Percentiles rank a stretch among this genome's conserved stretches.
Evolutionary conservation across 2,329 filamentous ascomycete genomes (phyloP).

Genomic region (Curvularia sp.): DNA sequence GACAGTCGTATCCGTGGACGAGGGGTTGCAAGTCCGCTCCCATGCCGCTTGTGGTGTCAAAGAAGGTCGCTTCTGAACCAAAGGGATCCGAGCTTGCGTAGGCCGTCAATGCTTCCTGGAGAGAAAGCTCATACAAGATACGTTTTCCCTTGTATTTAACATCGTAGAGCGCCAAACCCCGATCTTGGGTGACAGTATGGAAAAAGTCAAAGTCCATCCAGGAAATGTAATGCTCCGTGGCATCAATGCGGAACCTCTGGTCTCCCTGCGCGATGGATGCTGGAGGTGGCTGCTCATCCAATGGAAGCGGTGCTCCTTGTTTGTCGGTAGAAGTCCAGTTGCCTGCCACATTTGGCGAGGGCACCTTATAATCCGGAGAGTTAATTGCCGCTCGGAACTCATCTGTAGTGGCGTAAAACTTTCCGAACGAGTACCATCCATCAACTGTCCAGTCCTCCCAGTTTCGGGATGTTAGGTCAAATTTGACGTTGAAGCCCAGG

Average conservation of each 20-base stretch:
- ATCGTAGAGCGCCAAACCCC: conserved; percentile 59
- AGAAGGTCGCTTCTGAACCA: conserved; percentile 56
- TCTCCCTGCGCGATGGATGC: conserved; percentile 55
- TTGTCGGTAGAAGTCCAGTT: conserved; percentile 56
- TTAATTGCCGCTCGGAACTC: conserved; percentile 57
- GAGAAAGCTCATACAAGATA: conserved; percentile 62
- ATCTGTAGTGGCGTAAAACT: conserved; percentile 61
- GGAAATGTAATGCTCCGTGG: conserved; percentile 54
- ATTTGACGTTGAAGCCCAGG: conserved; percentile 52
- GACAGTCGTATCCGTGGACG: conserved; percentile 61
- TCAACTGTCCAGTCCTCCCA: conserved; percentile 59
- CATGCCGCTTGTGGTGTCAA: conserved; percentile 59
- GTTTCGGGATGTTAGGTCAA: conserved; percentile 60
- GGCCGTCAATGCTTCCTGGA: conserved; percentile 63
- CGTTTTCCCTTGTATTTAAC: conserved; percentile 63
- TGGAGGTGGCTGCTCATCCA: conserved; percentile 63
- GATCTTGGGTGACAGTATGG: conserved; percentile 57
- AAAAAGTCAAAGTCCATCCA: conserved; percentile 64
- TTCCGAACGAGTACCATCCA: conserved; percentile 63
- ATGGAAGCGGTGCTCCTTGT: conserved; percentile 47
- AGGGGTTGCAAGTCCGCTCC: conserved; percentile 54
- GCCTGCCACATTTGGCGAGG: conserved; percentile 57
- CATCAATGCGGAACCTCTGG: conserved; percentile 54
- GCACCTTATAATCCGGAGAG: conserved; percentile 55
- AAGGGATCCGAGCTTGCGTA: conserved; percentile 60